Base-by-base conservation (phyloP, 164 flowering plant genomes). In the Nelumbo lutea region DNA sequence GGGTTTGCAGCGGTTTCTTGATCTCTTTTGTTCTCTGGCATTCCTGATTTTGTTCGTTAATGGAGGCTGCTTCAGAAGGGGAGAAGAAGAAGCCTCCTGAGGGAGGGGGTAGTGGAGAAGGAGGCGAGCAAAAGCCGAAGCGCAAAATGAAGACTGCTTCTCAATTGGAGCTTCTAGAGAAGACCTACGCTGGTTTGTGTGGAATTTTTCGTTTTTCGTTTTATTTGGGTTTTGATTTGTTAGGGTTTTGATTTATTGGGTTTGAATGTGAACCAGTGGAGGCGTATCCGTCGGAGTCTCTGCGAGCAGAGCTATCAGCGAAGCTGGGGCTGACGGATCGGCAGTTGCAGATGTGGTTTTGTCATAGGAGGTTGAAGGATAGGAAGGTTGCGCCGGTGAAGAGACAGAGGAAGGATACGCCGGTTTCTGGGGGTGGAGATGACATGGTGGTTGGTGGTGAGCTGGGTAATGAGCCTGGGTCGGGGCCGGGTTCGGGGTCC, bases 301-400 rank as follows among this genome's bases (percentile, higher is more conserved):
- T 85, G 62, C 65, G 96, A 42, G 90, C 84, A 1, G 93, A 90
- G 70, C 79, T 93, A 2, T 89, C 98, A 2, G 86, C 1, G 64
- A 79, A 88, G 59, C 67, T 89, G 59, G 93, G 85, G 60, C 82
- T 93, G 0, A 75, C 95, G 59, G 98, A 93, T 85, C 79, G 96
- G 80, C 98, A 93, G 67, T 68, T 93, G 73, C 96, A 93, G 88
- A 93, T 93, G 96, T 93, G 98, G 98, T 93, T 93, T 65, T 93
- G 98, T 67, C 98, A 93, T 70, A 66, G 98, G 80, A 80, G 98
- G 76, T 74, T 93, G 70, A 93, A 93, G 76, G 98, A 93, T 69
- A 74, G 86, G 77, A 93, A 90, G 70, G 72, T 68, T 1, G 68
- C 81, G 4, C 56, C 85, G 0, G 68, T n/a, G 51, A 91, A 85